phyloP scores from a whole-genome alignment of 2,329 filamentous ascomycete genomes.

The Penicillium janthinellum region DNA sequence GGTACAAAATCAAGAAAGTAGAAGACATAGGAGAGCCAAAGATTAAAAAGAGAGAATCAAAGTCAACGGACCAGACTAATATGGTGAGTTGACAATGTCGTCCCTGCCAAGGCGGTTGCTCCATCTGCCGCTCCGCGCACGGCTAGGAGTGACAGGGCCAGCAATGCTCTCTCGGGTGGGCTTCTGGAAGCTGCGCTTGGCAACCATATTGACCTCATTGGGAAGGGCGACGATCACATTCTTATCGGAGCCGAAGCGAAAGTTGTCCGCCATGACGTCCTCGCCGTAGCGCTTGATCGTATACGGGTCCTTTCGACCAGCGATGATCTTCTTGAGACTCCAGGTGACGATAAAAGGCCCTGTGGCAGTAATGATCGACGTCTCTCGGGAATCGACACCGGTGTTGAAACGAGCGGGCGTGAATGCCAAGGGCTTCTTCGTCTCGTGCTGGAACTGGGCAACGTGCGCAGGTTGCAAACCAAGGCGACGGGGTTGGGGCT shows the following conservation, averaged over 20 bases:
- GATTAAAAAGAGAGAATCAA: not conserved
- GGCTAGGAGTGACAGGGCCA: constrained; percentile 53
- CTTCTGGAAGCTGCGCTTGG: constrained; percentile 78
- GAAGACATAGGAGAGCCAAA: constrained; percentile 11
- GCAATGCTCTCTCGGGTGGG: constrained; percentile 94
- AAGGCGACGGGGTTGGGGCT: constrained; percentile 89
- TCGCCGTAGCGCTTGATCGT: constrained; percentile 95
- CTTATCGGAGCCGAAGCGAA: constrained; percentile 95
- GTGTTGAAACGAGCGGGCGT: constrained; percentile 94
- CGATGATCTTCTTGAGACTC: constrained; percentile 87
- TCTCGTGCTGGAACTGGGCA: constrained; percentile 97
- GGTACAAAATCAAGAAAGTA: constrained; percentile 21
- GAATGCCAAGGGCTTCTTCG: constrained; percentile 80
- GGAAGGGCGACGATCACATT: constrained; percentile 96
- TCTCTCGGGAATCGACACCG: constrained; percentile 77
- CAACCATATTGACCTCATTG: constrained; percentile 98
- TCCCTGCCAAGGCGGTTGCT: constrained; percentile 65
- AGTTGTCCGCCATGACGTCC: constrained; percentile 96
- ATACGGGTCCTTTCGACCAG: constrained; percentile 82
- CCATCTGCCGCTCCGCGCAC: constrained; percentile 37
- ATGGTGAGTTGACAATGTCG: constrained; percentile 78
- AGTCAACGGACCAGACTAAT: constrained; percentile 40
- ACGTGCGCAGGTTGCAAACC: constrained; percentile 88
- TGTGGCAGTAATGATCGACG: constrained; percentile 93
- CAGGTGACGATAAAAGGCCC: constrained; percentile 97